Evolutionary conservation across 768 basidiomycete species (phyloP), one percentile per base, ranked within the genome.

Genomic region (Plicaturopsis crispa): DNA sequence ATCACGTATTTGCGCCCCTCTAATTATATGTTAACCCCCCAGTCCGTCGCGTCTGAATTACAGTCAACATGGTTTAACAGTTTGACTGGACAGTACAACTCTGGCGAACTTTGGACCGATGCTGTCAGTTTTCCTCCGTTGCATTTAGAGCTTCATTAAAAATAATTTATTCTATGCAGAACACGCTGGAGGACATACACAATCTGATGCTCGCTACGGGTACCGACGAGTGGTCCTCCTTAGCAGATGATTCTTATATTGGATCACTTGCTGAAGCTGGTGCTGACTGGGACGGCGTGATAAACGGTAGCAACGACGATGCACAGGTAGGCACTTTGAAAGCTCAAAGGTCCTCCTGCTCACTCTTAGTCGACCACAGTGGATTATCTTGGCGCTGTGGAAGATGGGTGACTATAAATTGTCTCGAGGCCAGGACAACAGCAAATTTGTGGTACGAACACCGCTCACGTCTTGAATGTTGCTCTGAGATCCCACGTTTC

Each of bases 371-470:
- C 33, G 17, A 21, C 18, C 31, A 17, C 33, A 77, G 73, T 78
- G 75, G 75, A 55, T 75, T 26, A 67, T 75, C 23, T 53, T 76
- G n/a, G 63, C 72, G 6, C 51, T 75, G 6, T 75, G 73, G 75
- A 78, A 74, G 54, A 70, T 77, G 6, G 67, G 60, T 0, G 74
- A 78, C 48, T 77, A 75, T 54, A 70, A 69, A 45, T 50, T 46
- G 14, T 52, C 54, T 13, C 58, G 65, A 34, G 69, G 70, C 18
- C 43, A 55, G 43, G 45, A 51, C 31, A 31, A 19, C 21, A 32
- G 33, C 16, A 19, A 30, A 13, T 62, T 53, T 37, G 43, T 46
- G 42, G 50, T 60, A 49, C 35, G 49, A 43, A 24, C 41, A 46
- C 3, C 49, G 28, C 14, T 40, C 55, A 16, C 62, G 58, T 47